Conservation (phyloP, 106 monocot species). For the Dioscorea dumetorum region DNA sequence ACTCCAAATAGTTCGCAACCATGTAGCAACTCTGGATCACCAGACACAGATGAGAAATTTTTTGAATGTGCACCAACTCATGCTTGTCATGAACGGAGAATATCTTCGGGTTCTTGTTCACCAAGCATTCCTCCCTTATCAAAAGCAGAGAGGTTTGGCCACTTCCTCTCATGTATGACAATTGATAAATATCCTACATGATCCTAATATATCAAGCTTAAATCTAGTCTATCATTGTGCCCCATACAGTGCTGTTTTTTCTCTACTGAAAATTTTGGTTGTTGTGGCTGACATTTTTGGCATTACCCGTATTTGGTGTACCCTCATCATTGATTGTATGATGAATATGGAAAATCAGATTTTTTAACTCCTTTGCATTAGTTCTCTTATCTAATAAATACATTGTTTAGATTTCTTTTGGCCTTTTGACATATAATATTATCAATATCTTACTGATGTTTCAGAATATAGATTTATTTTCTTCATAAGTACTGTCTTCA, state of each 20-base stretch:
- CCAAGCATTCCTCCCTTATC: conserved; percentile 3
- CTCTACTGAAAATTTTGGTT: neutral
- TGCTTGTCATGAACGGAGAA: conserved; percentile 10
- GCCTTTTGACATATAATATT: too few relatives aligned
- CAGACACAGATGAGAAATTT: conserved; percentile 23
- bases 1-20: neutral
- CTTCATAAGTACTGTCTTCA: neutral
- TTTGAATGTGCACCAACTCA: neutral
- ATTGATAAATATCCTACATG: neutral
- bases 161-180: neutral
- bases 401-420: too few relatives aligned
- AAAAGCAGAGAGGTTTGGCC: conserved; percentile 20
- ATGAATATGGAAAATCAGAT: too few relatives aligned
- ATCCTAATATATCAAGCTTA: neutral
- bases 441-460: too few relatives aligned
- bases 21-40: conserved; percentile 10
- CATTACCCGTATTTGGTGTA: neutral
- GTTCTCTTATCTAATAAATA: too few relatives aligned
- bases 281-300: neutral
- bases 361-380: too few relatives aligned
- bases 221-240: neutral
- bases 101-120: conserved; percentile 16
- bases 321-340: too few relatives aligned
- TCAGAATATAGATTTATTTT: too few relatives aligned
- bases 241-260: neutral